Evolutionary conservation across 164 flowering plant genomes (phyloP).

Genomic region (Magnolia kwangsiensis): DNA sequence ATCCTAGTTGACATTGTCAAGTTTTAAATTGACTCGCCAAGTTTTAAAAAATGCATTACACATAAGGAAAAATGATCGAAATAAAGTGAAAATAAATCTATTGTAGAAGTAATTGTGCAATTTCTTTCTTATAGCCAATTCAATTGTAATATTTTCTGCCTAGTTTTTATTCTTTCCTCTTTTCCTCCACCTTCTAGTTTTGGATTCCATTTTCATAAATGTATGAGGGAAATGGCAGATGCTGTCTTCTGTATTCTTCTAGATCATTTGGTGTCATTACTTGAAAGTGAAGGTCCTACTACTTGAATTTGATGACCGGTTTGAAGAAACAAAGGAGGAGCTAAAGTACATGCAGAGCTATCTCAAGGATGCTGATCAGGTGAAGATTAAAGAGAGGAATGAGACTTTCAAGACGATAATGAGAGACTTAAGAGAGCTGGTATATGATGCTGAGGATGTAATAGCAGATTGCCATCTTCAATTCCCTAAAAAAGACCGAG

Average conservation of each 20-base stretch:
- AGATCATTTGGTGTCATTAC: background rate
- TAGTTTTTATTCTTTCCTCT: too few relatives aligned
- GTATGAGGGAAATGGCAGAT: background rate
- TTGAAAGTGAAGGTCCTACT: background rate
- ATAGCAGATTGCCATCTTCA: background rate
- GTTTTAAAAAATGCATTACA: too few relatives aligned
- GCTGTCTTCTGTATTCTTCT: background rate
- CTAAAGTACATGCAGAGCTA: background rate
- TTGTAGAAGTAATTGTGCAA: too few relatives aligned
- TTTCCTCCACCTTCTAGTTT: too few relatives aligned
- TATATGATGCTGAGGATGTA: background rate
- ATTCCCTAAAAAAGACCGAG: background rate
- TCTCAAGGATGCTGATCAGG: background rate
- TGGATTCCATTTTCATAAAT: too few relatives aligned
- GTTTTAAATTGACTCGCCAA: too few relatives aligned
- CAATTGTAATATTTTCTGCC: too few relatives aligned
- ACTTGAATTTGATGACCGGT: background rate
- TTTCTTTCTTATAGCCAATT: too few relatives aligned
- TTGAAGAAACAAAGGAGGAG: background rate
- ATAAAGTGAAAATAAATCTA: too few relatives aligned
- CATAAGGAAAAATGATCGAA: too few relatives aligned
- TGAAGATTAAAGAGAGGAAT: background rate
- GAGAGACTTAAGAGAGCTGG: background rate
- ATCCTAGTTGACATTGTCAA: too few relatives aligned
- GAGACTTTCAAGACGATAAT: background rate